phyloP scores from a whole-genome alignment of 2,329 filamentous ascomycete genomes.

The Botrytis cinerea region DNA sequence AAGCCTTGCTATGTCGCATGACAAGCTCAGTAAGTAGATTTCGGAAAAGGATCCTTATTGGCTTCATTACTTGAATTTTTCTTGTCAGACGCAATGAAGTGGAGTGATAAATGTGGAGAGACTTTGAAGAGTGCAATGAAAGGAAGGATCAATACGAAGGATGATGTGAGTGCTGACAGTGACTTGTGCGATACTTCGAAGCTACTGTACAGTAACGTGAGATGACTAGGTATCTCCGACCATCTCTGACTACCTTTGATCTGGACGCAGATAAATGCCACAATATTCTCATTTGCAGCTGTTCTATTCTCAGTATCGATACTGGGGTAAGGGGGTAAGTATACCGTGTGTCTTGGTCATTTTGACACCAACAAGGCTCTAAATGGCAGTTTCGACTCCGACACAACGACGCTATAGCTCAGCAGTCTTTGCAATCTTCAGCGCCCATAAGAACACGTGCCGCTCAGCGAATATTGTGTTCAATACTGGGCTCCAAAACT shows the following conservation, averaged over 20 bases:
- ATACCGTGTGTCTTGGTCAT: background rate
- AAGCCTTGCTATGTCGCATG: constrained; percentile 8
- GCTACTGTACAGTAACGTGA: constrained; percentile 12
- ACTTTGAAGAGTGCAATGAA: background rate
- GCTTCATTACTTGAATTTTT: background rate
- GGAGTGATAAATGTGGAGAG: constrained; percentile 10
- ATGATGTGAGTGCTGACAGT: constrained; percentile 14
- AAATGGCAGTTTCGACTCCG: background rate
- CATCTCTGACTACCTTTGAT: background rate
- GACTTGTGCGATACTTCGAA: constrained; percentile 12
- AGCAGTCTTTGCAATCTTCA: background rate
- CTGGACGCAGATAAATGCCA: background rate
- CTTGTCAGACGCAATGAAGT: constrained; percentile 5
- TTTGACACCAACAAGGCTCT: background rate
- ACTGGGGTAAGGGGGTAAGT: background rate
- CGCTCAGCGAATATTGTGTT: background rate
- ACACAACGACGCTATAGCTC: background rate
- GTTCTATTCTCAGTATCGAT: background rate
- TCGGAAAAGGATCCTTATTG: background rate
- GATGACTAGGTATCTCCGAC: background rate
- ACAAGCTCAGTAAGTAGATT: background rate
- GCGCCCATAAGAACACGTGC: background rate
- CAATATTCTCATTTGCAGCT: constrained; percentile 19
- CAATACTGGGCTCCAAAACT: background rate
- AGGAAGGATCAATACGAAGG: constrained; percentile 23